Evolutionary conservation across 208 protist species (phyloP), one percentile per base, ranked within the genome.

Genomic region (Wallacemonas sp.): DNA sequence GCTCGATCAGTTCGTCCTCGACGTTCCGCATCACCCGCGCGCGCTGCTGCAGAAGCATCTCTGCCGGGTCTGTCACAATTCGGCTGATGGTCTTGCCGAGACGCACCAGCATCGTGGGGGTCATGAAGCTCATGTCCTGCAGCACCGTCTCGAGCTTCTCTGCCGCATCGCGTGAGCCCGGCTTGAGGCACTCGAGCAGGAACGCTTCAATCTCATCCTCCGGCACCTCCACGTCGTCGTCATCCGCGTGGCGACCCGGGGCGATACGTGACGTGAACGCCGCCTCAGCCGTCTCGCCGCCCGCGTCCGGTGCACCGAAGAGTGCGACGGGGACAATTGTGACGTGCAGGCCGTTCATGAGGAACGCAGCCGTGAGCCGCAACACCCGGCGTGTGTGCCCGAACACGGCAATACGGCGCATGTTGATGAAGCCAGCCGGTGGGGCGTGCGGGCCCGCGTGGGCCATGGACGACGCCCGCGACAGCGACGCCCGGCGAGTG

Each of bases 341-440:
- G 12, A 64, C 58, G 26, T 64, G 26, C 26, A 52, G 12, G 0
- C 58, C 58, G 0, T 61, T 2, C 48, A 61, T 61, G 33, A 69
- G 27, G n/a, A 61, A 69, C 17, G 34, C 32, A 9, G 64, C 64
- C 2, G 52, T 56, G 26, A 43, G 41, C 8, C 64, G 64, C 19
- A 69, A 49, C 34, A 30, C 39, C 14, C 33, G 36, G 12, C 48
- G 64, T 27, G 64, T 49, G 34, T 41, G 38, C 43, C 64, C 64
- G 24, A 69, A 12, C 2, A 69, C 11, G 23, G 64, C 64, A 6
- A 69, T 24, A 16, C 64, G 64, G 6, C 49, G 47, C 38, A 69
- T 44, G 2, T 5, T 34, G 21, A 47, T 41, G 38, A 41, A 52
- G 6, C 43, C 46, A 14, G 64, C 64, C 3, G 64, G 48, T 21